phyloP scores from a whole-genome alignment of 179 eudicot genomes.

The Dionaea muscipula region DNA sequence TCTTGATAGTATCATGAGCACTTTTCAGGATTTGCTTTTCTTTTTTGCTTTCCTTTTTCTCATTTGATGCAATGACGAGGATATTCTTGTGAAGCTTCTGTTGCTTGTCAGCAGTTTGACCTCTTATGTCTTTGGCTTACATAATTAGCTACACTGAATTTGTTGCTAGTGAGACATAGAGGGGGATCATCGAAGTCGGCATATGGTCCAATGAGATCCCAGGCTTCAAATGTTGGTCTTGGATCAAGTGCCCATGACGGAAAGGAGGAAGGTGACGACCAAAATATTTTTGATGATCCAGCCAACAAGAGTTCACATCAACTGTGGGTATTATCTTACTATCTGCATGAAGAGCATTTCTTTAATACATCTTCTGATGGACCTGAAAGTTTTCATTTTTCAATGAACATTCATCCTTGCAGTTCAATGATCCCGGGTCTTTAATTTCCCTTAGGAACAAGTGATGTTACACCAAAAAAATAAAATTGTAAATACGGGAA shows the following conservation, averaged over 20 bases:
- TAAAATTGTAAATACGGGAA: too few species aligned
- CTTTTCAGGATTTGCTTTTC: too few species aligned
- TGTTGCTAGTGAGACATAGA: conserved; percentile 34
- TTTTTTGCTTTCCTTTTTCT: too few species aligned
- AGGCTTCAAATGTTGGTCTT: conserved; percentile 52
- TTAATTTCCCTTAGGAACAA: too few species aligned
- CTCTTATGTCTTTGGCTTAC: neutral
- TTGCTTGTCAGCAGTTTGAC: neutral
- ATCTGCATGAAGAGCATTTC: neutral
- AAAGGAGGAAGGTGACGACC: conserved; percentile 29
- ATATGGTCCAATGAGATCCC: conserved; percentile 23
- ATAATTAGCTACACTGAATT: neutral
- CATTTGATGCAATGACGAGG: too few species aligned
- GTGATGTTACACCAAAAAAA: too few species aligned
- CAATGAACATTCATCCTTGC: neutral
- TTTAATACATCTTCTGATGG: neutral
- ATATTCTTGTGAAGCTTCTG: too few species aligned
- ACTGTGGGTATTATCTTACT: conserved; percentile 35
- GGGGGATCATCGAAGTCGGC: conserved; percentile 23
- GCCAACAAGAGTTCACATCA: conserved; percentile 31
- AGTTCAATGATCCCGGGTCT: too few species aligned
- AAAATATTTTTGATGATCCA: conserved; percentile 21
- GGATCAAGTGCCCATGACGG: conserved; percentile 57
- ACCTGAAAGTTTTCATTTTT: neutral
- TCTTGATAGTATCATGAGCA: too few species aligned